Base-by-base conservation (phyloP, 176 grass and related monocot species). In the Stipa capillata region DNA sequence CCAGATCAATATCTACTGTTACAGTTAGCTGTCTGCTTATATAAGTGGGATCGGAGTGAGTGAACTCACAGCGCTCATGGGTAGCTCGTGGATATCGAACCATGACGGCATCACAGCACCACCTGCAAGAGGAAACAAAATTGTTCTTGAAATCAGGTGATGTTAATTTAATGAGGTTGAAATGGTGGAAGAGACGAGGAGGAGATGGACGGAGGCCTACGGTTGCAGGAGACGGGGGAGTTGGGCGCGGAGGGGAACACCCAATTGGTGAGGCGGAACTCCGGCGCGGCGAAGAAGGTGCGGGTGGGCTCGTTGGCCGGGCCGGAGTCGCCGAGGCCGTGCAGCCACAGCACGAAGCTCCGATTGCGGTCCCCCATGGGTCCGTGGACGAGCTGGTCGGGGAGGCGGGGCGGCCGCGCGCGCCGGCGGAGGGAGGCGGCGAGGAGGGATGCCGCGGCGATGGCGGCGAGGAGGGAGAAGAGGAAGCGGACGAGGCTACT, bases 321-420 rank as follows among this genome's bases (percentile, higher is more conserved):
- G 58, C 92, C 96, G 35, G 96, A 95, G 81, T 98, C 96, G 59
- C 92, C 92, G 10, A 99, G 80, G 10, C 96, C 96, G 80, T 99
- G 96, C 10, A 99, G 90, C 96, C 90, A 95, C 29, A 95, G 74
- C 16, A 99, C 74, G 74, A 95, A 99, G 83, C 90, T 94, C 52
- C 83, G 85, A 65, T 77, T 84, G 39, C 87, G 85, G 0, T 47
- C 80, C 5, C 79, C 83, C 69, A 83, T 82, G 80, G 51, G 48
- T 47, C 28, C 16, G 7, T 65, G 27, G 44, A 44, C 2, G 11
- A 66, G 12, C 25, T 70, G 62, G 4, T 52, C 64, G 25, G 65
- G 37, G 52, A 71, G 83, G 10, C 9, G 56, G 35, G 73, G 2
- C 18, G 76, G 72, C 57, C 41, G 76, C 25, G 52, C 49, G 56